Base-by-base conservation (phyloP, 768 basidiomycete genomes). In the Lactarius quietus region DNA sequence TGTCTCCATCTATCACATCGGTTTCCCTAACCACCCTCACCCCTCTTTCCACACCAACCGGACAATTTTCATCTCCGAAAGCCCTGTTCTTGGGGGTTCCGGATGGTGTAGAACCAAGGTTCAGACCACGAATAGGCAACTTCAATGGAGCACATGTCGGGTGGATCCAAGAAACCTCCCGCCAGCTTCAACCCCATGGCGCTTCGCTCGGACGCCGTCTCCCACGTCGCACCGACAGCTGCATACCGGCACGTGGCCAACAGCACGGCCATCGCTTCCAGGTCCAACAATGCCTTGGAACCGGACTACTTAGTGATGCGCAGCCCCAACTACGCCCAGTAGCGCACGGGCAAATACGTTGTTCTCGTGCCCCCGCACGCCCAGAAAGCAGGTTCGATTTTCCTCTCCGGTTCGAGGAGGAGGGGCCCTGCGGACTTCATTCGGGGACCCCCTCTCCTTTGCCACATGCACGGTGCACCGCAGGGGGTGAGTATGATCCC, bases 121-220 rank as follows among this genome's bases (percentile, higher is more conserved):
- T 39, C 29, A 64, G 29, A 31, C 51, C 15, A 38, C 41, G n/a
- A 53, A 59, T 15, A n/a, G 57, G 51, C 48, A n/a, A n/a, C n/a
- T n/a, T n/a, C n/a, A n/a, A n/a, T 53, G 28, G 26, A n/a, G 36
- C 15, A 10, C 39, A 23, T 53, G n/a, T 28, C 33, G 36, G 36
- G 36, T 15, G 8, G 6, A 1, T 64, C 31, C 52, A 28, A 14
- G 5, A 3, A 23, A 23, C 59, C 58, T 43, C 33, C 43, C 10
- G 20, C 38, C 12, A 23, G 31, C n/a, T 14, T 59, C 23, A 28
- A 64, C 31, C 38, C 48, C 3, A 45, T 43, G 29, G 57, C 29
- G 6, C 10, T 35, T 26, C 35, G 59, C 17, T 54, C n/a, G 10
- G 57, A 57, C 20, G 26, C 54, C 57, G 8, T 54, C 23, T 31